Percentiles rank a stretch among this genome's conserved stretches.
phyloP scores from a whole-genome alignment of 805 yeast genomes.

The Pichia exigua region DNA sequence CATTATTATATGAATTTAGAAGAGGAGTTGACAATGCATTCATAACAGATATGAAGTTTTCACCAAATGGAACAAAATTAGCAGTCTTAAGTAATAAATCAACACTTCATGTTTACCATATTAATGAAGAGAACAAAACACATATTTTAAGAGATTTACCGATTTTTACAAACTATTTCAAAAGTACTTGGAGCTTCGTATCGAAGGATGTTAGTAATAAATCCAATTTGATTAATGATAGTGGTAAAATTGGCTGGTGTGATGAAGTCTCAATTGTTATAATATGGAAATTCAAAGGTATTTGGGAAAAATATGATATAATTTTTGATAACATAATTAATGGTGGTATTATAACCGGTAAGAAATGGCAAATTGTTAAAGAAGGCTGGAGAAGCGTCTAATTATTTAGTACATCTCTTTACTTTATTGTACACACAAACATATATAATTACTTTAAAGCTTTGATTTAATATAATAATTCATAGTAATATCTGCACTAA shows the following conservation, averaged over 20 bases:
- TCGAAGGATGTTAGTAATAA: slow-evolving; percentile 47
- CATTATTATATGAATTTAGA: slow-evolving; percentile 74
- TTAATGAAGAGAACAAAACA: slow-evolving; percentile 30
- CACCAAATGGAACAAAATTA: slow-evolving; percentile 64
- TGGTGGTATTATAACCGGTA: slow-evolving; percentile 6
- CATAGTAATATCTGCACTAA: slow-evolving; percentile 4
- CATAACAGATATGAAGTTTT: slow-evolving; percentile 76
- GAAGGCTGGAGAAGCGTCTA: slow-evolving; percentile 63
- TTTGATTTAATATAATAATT: not conserved
- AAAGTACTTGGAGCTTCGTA: slow-evolving; percentile 83
- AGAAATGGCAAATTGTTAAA: slow-evolving; percentile 49
- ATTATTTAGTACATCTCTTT: not conserved
- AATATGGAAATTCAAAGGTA: slow-evolving; percentile 64
- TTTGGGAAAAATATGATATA: slow-evolving; percentile 83
- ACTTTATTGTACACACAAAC: not conserved
- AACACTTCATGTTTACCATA: slow-evolving; percentile 70
- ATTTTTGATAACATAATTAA: slow-evolving; percentile 36
- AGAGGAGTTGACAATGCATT: slow-evolving; percentile 84
- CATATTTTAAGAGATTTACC: slow-evolving; percentile 63
- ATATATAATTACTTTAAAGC: slow-evolving; percentile 13
- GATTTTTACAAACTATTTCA: slow-evolving; percentile 54
- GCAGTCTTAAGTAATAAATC: slow-evolving; percentile 87
- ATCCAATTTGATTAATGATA: slow-evolving; percentile 25
- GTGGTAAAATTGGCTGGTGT: slow-evolving; percentile 64
- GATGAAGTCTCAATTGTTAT: slow-evolving; percentile 66